Evolutionary conservation across 2,329 filamentous ascomycete species (phyloP).

Genomic region (Colletotrichum costaricense): DNA sequence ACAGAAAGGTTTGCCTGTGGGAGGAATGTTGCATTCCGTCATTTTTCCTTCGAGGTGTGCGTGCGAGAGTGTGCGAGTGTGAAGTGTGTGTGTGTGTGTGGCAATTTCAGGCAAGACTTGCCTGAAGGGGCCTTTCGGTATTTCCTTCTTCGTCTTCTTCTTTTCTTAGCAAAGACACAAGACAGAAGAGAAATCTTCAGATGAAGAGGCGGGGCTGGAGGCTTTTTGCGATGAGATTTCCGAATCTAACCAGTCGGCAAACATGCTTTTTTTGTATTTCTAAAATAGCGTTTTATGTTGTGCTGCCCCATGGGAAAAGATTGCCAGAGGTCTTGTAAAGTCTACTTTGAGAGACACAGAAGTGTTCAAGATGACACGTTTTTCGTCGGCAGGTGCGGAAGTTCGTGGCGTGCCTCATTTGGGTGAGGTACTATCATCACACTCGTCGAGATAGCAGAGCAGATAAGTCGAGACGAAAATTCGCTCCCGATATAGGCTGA

Average conservation of each 20-base stretch:
- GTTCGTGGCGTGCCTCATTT: too few relatives aligned
- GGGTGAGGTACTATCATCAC: too few relatives aligned
- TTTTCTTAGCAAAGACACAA: background rate
- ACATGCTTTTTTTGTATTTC: background rate
- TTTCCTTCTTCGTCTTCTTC: background rate
- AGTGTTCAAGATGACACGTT: background rate
- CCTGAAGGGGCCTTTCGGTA: background rate
- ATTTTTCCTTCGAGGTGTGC: background rate
- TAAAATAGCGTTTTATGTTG: background rate
- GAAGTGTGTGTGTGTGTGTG: background rate
- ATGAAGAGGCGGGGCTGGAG: background rate
- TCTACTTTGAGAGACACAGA: accelerated
- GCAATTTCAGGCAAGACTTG: background rate
- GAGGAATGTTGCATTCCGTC: background rate
- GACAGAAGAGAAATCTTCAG: too few relatives aligned
- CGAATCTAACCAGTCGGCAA: background rate
- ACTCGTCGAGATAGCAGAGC: too few relatives aligned
- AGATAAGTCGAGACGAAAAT: too few relatives aligned
- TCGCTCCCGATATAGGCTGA: too few relatives aligned
- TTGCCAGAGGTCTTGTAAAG: background rate
- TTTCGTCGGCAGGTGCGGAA: background rate
- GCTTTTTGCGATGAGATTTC: background rate
- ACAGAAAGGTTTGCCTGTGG: background rate
- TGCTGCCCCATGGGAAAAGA: background rate
- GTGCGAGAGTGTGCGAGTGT: too few relatives aligned